phyloP scores from a whole-genome alignment of 139 green algal species.

The Micractinium conductrix region DNA sequence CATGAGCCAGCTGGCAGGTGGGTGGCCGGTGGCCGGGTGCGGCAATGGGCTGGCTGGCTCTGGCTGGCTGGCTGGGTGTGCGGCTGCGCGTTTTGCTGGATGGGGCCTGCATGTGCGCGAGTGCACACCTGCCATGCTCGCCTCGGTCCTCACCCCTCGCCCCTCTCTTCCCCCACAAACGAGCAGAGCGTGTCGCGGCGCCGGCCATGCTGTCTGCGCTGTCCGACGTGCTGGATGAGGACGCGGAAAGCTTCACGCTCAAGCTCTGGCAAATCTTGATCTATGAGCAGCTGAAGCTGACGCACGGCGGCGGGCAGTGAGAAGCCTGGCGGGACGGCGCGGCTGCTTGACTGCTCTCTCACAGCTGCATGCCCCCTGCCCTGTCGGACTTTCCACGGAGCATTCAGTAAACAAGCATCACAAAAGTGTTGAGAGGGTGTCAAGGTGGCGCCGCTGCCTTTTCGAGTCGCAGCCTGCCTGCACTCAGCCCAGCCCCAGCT shows the following conservation, averaged over 20 bases:
- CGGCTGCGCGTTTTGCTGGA: too few species aligned
- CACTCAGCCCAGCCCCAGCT: conserved; percentile 35
- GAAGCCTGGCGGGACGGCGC: background rate
- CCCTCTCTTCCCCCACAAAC: too few species aligned
- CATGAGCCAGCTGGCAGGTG: conserved; percentile 66
- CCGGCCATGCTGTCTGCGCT: conserved; percentile 69
- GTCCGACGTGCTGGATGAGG: conserved; percentile 77
- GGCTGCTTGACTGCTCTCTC: background rate
- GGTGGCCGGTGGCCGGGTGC: background rate
- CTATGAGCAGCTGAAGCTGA: conserved; percentile 78
- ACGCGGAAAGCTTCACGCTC: conserved; percentile 87
- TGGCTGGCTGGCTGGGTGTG: too few species aligned
- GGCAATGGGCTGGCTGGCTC: background rate
- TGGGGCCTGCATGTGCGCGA: too few species aligned
- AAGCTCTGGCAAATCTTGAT: conserved; percentile 89
- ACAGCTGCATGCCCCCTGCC: background rate
- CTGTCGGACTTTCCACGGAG: background rate
- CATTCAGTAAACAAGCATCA: background rate
- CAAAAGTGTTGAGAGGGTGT: too few species aligned
- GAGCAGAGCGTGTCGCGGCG: background rate
- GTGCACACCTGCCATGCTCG: too few species aligned
- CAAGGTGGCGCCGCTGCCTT: too few species aligned
- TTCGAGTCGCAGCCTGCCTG: background rate
- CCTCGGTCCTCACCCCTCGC: too few species aligned
- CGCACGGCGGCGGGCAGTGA: background rate